Evolutionary conservation across 2,329 filamentous ascomycete species (phyloP).

Genomic region (Neoascochyta sp.): DNA sequence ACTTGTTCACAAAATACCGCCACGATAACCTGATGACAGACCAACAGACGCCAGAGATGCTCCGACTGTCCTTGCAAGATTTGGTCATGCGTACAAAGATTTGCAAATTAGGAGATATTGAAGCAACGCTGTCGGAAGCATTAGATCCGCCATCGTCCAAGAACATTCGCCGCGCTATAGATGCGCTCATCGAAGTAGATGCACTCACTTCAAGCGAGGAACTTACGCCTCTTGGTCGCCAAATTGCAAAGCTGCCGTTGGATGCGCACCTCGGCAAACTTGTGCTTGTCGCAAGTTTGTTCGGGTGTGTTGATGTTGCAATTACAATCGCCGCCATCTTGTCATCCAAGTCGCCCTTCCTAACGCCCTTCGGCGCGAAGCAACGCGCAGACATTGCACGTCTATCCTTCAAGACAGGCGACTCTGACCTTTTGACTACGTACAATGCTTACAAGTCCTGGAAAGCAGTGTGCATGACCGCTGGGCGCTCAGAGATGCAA

Average conservation of each 20-base stretch:
- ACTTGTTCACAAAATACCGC: conserved; percentile 86
- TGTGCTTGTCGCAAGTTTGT: conserved; percentile 78
- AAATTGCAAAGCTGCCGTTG: conserved; percentile 82
- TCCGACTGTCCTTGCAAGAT: conserved; percentile 89
- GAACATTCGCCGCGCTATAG: conserved; percentile 89
- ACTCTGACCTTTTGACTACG: conserved; percentile 87
- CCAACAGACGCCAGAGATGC: conserved; percentile 94
- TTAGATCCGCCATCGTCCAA: conserved; percentile 86
- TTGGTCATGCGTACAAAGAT: conserved; percentile 95
- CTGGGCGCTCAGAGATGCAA: conserved; percentile 70
- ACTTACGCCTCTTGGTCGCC: conserved; percentile 78
- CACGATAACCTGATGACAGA: conserved; percentile 82
- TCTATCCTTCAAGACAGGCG: conserved; percentile 73
- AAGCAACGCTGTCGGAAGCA: conserved; percentile 81
- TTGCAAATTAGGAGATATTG: conserved; percentile 90
- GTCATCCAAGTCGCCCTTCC: conserved; percentile 91
- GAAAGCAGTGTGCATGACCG: conserved; percentile 74
- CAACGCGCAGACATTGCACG: conserved; percentile 77
- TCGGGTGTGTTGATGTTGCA: conserved; percentile 86
- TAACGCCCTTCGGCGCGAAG: conserved; percentile 78
- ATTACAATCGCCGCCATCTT: conserved; percentile 90
- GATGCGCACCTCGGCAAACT: conserved; percentile 95
- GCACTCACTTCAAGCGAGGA: conserved; percentile 79
- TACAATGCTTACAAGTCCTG: conserved; percentile 92
- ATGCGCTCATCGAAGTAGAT: conserved; percentile 88